These are phyloP conservation scores for Zostera marina DNA, from an alignment of 116 monocot genomes.

Conservation along the genomic window DNA sequence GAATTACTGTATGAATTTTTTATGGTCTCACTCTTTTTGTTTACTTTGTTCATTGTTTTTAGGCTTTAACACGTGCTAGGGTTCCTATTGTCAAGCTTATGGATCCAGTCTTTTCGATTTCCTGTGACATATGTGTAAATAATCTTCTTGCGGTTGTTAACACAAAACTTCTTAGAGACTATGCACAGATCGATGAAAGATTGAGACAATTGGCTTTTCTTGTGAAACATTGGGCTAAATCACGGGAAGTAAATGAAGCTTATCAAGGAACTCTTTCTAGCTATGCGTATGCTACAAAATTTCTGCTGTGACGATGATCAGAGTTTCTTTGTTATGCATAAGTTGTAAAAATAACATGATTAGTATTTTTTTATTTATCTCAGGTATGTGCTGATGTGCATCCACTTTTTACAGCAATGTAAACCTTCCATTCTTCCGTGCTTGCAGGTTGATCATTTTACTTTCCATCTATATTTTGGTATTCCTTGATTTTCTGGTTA, in stretches of 20 bases:
- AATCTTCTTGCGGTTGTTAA: conserved; percentile 90
- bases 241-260: conserved; percentile 77
- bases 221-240: conserved; percentile 95
- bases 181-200: conserved; percentile 73
- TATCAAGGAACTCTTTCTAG: conserved; percentile 96
- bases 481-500: background rate
- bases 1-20: background rate
- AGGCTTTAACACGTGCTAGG: conserved; percentile 89
- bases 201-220: conserved; percentile 78
- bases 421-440: conserved; percentile 88
- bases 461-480: background rate
- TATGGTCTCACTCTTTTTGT: background rate
- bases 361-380: conserved; percentile 8
- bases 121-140: conserved; percentile 96
- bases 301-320: background rate
- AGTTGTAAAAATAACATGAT: background rate
- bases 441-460: conserved; percentile 52
- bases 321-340: background rate
- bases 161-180: conserved; percentile 87
- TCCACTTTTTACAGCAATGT: conserved; percentile 78
- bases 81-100: conserved; percentile 95
- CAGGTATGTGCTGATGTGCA: conserved; percentile 99
- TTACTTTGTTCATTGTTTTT: conserved; percentile 7
- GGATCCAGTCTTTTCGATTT: conserved; percentile 72
- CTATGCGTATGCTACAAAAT: conserved; percentile 61